Evolutionary conservation across 805 yeast genomes (phyloP).

Genomic region (Brettanomyces anomalus): DNA sequence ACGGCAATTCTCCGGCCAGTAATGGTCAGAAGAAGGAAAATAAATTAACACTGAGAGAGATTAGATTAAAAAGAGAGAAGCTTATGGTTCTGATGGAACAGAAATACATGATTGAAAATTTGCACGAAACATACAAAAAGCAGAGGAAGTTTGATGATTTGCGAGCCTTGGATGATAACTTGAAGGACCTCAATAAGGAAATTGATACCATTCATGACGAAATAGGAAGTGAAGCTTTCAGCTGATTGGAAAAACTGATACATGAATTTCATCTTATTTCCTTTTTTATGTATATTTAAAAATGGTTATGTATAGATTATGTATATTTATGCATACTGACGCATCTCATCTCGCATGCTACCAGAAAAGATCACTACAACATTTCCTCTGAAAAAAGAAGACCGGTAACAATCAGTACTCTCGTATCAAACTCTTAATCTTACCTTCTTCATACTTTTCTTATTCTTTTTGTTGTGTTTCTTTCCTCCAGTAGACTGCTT

Average conservation of each 20-base stretch:
- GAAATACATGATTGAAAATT: slow-evolving; percentile 55
- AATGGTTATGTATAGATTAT: too few species aligned
- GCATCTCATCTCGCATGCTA: too few species aligned
- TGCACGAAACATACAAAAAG: slow-evolving; percentile 53
- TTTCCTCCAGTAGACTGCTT: slow-evolving; percentile 48
- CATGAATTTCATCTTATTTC: too few species aligned
- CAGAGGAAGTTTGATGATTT: slow-evolving; percentile 74
- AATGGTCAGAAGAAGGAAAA: neutral
- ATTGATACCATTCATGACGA: slow-evolving; percentile 35
- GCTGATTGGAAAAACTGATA: too few species aligned
- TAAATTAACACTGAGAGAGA: slow-evolving; percentile 38
- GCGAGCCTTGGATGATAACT: slow-evolving; percentile 45
- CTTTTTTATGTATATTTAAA: too few species aligned
- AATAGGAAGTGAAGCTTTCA: slow-evolving; percentile 46
- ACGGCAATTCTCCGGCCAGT: neutral
- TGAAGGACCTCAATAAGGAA: slow-evolving; percentile 45
- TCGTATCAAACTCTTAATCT: slow-evolving; percentile 1
- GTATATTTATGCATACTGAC: too few species aligned
- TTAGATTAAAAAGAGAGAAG: slow-evolving; percentile 57
- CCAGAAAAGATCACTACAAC: too few species aligned
- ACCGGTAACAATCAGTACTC: too few species aligned
- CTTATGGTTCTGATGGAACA: slow-evolving; percentile 87
- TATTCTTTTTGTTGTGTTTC: slow-evolving; percentile 64
- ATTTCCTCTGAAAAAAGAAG: neutral
- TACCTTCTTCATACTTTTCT: slow-evolving; percentile 17